Evolutionary conservation across 2,329 filamentous ascomycete species (phyloP), one percentile per base, ranked within the genome.

Genomic region (Pestalotiopsis sp.): DNA sequence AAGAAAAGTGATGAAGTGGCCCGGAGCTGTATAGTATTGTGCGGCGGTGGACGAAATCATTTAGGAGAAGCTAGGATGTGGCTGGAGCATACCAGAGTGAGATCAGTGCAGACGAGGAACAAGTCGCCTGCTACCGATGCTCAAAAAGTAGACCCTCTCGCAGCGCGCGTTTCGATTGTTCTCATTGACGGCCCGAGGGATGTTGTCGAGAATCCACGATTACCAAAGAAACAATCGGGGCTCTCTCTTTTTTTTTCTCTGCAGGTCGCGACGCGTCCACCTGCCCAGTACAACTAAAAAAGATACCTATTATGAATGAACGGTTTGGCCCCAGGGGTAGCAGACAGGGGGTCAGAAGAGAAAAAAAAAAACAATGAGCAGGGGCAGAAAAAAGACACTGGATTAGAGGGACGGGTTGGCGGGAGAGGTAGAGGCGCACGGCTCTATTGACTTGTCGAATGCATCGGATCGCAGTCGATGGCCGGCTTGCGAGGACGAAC

Each of bases 21-120:
- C 45, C 45, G 20, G 20, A 52, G 66, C 7, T 27, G 38, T 63
- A 39, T 23, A 23, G 27, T 23, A 38, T 14, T 23, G n/a, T 23
- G 27, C 31, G 27, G 39, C 45, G 45, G 45, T 52, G 45, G 45
- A 20, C 45, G 20, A 52, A 52, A n/a, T 52, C 45, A 52, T 52
- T 52, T 52, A 52, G 45, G 45, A 52, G 49, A 68, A 57, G 59
- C 63, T 68, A 60, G 61, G 64, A 64, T 65, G 61, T 68, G 65
- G 63, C 66, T 69, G 69, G 66, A 70, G 73, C 84, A 85, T 78
- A 87, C 85, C 84, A 82, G 78, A 70, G 77, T 75, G 85, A 87
- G 87, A 89, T 85, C 87, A 89, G 87, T 81, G 85, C 87, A 90
- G 87, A 90, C 88, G 86, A 88, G 77, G 75, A 73, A 77, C 71